These are phyloP conservation scores for Xylaria sp. DNA, from an alignment of 2,329 filamentous ascomycete genomes.

Conservation along the genomic window DNA sequence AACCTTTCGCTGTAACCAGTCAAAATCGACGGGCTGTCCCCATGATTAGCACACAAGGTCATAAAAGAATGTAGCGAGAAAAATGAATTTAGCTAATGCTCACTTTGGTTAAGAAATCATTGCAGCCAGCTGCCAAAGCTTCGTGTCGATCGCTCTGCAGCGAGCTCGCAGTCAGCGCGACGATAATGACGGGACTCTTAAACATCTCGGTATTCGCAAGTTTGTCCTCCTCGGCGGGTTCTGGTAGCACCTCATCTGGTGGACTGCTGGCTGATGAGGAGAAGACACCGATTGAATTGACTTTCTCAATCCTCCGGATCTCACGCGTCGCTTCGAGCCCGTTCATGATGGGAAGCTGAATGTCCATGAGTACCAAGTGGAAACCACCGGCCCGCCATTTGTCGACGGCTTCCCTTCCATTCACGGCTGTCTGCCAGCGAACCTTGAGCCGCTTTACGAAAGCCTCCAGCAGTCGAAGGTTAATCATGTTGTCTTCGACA, in stretches of 20 bases:
- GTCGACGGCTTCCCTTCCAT: slow-evolving; percentile 89
- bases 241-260: slow-evolving; percentile 58
- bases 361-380: slow-evolving; percentile 98
- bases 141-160: slow-evolving; percentile 96
- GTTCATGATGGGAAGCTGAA: slow-evolving; percentile 96
- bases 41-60: slow-evolving; percentile 19
- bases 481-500: slow-evolving; percentile 99
- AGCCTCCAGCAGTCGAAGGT: slow-evolving; percentile 89
- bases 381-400: slow-evolving; percentile 96
- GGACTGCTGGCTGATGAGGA: slow-evolving; percentile 71
- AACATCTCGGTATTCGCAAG: slow-evolving; percentile 77
- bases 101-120: slow-evolving; percentile 98
- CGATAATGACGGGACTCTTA: slow-evolving; percentile 97
- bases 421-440: slow-evolving; percentile 96
- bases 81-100: slow-evolving; percentile 38
- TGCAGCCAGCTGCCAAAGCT: slow-evolving; percentile 93
- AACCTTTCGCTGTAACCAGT: slow-evolving; percentile 96
- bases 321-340: slow-evolving; percentile 95
- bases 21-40: slow-evolving; percentile 89
- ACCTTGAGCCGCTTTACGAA: slow-evolving; percentile 97
- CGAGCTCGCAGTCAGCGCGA: slow-evolving; percentile 93
- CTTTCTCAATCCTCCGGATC: slow-evolving; percentile 86
- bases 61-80: neutral
- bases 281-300: slow-evolving; percentile 95
- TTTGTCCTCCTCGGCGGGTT: slow-evolving; percentile 73